Evolutionary conservation across 306 rosid species (phyloP).

Genomic region (Quercus alba): DNA sequence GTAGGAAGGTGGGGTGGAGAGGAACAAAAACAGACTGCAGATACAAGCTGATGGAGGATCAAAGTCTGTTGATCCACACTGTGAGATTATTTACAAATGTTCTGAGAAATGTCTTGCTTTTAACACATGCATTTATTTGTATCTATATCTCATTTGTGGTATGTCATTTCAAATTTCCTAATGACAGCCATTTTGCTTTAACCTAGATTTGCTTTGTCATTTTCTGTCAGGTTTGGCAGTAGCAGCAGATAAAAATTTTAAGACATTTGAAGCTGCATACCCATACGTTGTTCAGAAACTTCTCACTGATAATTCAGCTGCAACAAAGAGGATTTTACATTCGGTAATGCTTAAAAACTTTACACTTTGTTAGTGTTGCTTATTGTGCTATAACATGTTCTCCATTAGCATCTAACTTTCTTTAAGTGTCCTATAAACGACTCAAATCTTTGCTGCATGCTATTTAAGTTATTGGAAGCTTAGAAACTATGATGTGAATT

Average conservation of each 20-base stretch:
- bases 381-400: neutral
- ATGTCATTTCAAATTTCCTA: neutral
- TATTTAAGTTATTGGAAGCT: neutral
- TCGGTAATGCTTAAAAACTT: slow-evolving; percentile 46
- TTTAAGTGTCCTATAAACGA: neutral
- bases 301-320: slow-evolving; percentile 82
- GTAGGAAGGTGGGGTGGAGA: too few relatives aligned
- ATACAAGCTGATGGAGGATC: too few relatives aligned
- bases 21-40: too few relatives aligned
- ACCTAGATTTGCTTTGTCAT: slow-evolving; percentile 15
- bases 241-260: slow-evolving; percentile 70
- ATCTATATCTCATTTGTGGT: neutral
- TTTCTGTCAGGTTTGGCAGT: slow-evolving; percentile 71
- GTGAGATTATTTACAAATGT: neutral
- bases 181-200: neutral
- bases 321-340: slow-evolving; percentile 63
- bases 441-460: neutral
- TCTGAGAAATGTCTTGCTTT: neutral
- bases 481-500: slow-evolving; percentile 1
- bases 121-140: neutral
- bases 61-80: too few relatives aligned
- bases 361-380: slow-evolving; percentile 8
- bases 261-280: slow-evolving; percentile 95
- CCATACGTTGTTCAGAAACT: slow-evolving; percentile 89
- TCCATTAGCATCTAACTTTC: neutral